Percentiles rank a stretch among this genome's conserved stretches.
phyloP scores from a whole-genome alignment of 2,329 filamentous ascomycete species.

The Penicillium sp. region DNA sequence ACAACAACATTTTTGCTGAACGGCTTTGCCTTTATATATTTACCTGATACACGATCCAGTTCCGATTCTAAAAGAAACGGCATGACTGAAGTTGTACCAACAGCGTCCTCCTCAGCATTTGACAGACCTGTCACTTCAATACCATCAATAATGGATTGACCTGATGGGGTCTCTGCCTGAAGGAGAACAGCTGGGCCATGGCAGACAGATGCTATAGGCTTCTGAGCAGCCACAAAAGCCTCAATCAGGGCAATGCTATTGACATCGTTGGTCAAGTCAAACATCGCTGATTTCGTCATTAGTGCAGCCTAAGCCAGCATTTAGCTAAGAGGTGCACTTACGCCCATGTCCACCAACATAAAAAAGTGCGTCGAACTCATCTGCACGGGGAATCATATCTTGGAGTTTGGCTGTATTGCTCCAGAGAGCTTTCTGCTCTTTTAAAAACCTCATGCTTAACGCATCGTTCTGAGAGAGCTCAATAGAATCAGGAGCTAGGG shows the following conservation, averaged over 20 bases:
- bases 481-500: constrained; percentile 61
- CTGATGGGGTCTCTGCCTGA: constrained; percentile 45
- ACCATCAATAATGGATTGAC: constrained; percentile 40
- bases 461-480: constrained; percentile 56
- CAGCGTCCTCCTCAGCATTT: constrained; percentile 48
- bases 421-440: constrained; percentile 62
- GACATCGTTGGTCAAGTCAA: constrained; percentile 47
- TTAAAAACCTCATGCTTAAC: constrained; percentile 53
- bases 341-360: constrained; percentile 61
- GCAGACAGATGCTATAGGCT: constrained; percentile 51
- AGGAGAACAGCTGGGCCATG: constrained; percentile 49
- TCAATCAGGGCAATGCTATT: constrained; percentile 49
- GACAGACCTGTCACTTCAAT: constrained; percentile 49
- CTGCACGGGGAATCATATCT: constrained; percentile 56
- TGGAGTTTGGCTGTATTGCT: constrained; percentile 62
- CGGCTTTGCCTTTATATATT: constrained; percentile 47
- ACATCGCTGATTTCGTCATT: constrained; percentile 43
- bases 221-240: constrained; percentile 48
- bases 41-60: constrained; percentile 39
- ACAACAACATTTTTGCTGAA: constrained; percentile 48
- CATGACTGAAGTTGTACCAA: constrained; percentile 38
- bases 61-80: constrained; percentile 50
- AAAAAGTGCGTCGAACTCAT: constrained; percentile 65
- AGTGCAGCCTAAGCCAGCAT: neutral
- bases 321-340: constrained; percentile 30